Conservation (phyloP, 1,284 basidiomycete genomes). For the Ceratobasidium sp. region DNA sequence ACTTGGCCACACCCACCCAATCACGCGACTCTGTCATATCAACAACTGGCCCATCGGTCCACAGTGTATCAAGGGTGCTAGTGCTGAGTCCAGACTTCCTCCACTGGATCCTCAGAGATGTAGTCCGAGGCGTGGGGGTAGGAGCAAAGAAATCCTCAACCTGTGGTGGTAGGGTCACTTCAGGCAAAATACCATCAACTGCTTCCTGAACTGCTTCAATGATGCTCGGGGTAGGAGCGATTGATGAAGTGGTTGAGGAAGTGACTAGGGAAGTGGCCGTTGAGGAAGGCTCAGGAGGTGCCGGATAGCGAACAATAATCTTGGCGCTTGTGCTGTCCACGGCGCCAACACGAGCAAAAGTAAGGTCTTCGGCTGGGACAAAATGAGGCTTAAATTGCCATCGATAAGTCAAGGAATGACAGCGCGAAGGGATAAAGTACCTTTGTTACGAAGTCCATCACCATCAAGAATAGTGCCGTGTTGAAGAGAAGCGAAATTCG, state of each 20-base stretch:
- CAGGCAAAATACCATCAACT: constrained; percentile 34
- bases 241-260: background rate
- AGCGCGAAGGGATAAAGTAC: background rate
- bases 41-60: constrained; percentile 66
- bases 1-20: constrained; percentile 69
- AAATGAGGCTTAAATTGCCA: constrained; percentile 61
- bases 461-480: constrained; percentile 61
- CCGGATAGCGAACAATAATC: constrained; percentile 69
- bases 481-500: constrained; percentile 59
- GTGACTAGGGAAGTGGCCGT: constrained; percentile 3
- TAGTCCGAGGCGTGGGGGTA: constrained; percentile 30
- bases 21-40: constrained; percentile 63
- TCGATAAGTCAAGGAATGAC: background rate
- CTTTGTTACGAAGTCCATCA: constrained; percentile 60
- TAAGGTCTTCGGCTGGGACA: constrained; percentile 64
- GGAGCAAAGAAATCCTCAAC: constrained; percentile 39
- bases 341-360: constrained; percentile 74
- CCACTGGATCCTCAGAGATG: constrained; percentile 44
- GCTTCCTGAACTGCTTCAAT: constrained; percentile 32
- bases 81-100: constrained; percentile 32
- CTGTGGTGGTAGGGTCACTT: constrained; percentile 25
- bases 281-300: constrained; percentile 6
- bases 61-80: constrained; percentile 50
- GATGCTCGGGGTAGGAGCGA: constrained; percentile 17
- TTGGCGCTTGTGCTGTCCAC: constrained; percentile 72